Percentiles rank a stretch among this genome's conserved stretches.
Conservation (phyloP, 179 eudicot genomes). For the Vitellaria paradoxa region DNA sequence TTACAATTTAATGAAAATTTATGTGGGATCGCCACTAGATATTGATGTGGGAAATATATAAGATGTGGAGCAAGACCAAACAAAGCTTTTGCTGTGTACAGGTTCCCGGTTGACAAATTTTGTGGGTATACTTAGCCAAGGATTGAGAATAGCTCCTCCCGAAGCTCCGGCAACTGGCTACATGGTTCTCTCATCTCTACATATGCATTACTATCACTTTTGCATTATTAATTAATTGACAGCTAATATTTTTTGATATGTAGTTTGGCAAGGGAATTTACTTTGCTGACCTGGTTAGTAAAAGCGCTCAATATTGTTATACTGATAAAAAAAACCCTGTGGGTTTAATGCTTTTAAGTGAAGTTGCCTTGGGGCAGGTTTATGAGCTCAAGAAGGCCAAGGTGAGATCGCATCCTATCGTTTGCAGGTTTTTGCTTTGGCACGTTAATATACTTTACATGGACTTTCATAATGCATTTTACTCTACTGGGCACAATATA, state of each 20-base stretch:
- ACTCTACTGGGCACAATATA: not conserved
- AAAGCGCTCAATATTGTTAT: slow-evolving; percentile 97
- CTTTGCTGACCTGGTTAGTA: slow-evolving; percentile 98
- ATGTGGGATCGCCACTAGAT: not conserved
- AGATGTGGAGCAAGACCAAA: not conserved
- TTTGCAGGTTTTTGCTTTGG: not conserved
- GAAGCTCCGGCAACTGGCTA: slow-evolving; percentile 99
- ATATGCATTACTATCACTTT: slow-evolving; percentile 5
- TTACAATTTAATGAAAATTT: not conserved
- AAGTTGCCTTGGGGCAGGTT: slow-evolving; percentile 90
- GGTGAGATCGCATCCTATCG: slow-evolving; percentile 38
- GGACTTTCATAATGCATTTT: not conserved
- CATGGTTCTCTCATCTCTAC: slow-evolving; percentile 57
- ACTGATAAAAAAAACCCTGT: slow-evolving; percentile 86
- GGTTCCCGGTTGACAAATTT: slow-evolving; percentile 97
- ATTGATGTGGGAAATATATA: not conserved
- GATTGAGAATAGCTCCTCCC: slow-evolving; percentile 96
- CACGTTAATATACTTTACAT: not conserved
- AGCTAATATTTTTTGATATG: slow-evolving; percentile 16
- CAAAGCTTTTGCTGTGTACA: slow-evolving; percentile 23
- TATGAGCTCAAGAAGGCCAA: slow-evolving; percentile 78
- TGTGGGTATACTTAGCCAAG: slow-evolving; percentile 99
- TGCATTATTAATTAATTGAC: not conserved
- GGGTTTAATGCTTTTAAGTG: slow-evolving; percentile 95
- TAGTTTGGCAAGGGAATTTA: slow-evolving; percentile 99